Base-by-base conservation (phyloP, 208 protist genomes). In the Phytomonas sp. region DNA sequence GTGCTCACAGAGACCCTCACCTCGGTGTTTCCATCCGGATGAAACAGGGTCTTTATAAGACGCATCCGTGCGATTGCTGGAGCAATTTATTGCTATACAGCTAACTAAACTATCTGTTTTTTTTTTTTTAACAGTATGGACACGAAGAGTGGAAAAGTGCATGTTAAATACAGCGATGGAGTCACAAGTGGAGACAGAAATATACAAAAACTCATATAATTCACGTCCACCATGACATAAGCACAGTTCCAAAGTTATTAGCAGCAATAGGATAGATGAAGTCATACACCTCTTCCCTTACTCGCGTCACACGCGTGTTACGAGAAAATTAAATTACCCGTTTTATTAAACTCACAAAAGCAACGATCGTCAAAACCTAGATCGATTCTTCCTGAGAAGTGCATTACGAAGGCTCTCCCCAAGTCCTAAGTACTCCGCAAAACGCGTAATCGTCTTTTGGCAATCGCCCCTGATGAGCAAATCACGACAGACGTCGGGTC, bases 1-100 rank as follows among this genome's bases (percentile, higher is more conserved):
- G 81, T 87, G 65, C 60, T 70, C 4, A 98, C 89, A 2, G 93
- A 95, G 0, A 98, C 73, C 66, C 91, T 81, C 60, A 98, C 78
- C 67, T 94, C 86, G 8, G 97, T 82, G 13, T 71, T 77, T n/a
- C 97, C 97, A 66, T 92, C 85, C 3, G 78, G 60, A 46, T 84
- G 71, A 7, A 76, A 62, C 0, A 70, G 60, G 32, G 83, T 84
- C 43, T 82, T 75, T 40, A 93, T 32, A 1, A 95, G 74, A 15
- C 84, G 81, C 90, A 95, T 95, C 29, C 0, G 70, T 66, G 9
- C 17, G 1, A 13, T n/a, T 31, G 3, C 26, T 3, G 20, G 34
- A 56, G 29, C 40, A 43, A 68, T 32, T 26, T 28, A 36, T 28
- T 36, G 31, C 17, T 68, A 53, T 17, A 15, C 70, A 70, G 59